Evolutionary conservation across 176 grass and related monocot genomes (phyloP).

Genomic region (Dendrocalamus sinicus): DNA sequence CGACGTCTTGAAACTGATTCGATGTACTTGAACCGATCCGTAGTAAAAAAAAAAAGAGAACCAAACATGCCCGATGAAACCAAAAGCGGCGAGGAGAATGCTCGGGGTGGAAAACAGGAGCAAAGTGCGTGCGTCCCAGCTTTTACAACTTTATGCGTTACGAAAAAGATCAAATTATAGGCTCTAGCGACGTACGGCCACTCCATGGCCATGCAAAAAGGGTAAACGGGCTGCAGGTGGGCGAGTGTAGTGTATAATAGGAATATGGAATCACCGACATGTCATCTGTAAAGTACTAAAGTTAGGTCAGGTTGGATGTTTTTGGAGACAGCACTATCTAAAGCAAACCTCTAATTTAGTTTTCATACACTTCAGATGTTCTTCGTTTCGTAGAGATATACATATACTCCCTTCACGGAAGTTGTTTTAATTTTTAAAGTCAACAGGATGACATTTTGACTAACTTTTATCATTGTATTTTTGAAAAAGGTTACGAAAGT

Average conservation of each 20-base stretch:
- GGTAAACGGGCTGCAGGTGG: neutral
- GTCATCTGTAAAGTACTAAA: too few relatives aligned
- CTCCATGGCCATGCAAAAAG: neutral
- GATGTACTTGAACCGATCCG: too few relatives aligned
- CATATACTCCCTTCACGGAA: too few relatives aligned
- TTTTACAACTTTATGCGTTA: neutral
- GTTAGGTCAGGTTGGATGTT: neutral
- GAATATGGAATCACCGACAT: constrained; percentile 10
- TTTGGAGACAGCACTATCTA: neutral
- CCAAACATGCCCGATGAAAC: neutral
- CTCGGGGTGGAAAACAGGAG: too few relatives aligned
- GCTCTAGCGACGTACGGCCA: neutral
- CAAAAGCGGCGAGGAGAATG: neutral
- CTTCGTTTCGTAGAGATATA: too few relatives aligned
- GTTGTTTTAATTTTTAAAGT: too few relatives aligned
- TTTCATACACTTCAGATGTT: too few relatives aligned
- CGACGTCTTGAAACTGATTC: neutral
- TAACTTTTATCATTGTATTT: too few relatives aligned
- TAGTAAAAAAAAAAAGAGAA: neutral
- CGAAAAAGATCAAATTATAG: neutral
- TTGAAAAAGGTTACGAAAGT: too few relatives aligned
- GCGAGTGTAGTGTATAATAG: neutral
- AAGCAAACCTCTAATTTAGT: neutral
- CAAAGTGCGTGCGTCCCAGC: neutral
- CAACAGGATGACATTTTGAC: too few relatives aligned